A percentile compares a stretch with the other conserved stretches of the same genome.
These are phyloP conservation scores for Rhododendron vialii DNA, from an alignment of 148 eudicot species.

Conservation along the genomic window DNA sequence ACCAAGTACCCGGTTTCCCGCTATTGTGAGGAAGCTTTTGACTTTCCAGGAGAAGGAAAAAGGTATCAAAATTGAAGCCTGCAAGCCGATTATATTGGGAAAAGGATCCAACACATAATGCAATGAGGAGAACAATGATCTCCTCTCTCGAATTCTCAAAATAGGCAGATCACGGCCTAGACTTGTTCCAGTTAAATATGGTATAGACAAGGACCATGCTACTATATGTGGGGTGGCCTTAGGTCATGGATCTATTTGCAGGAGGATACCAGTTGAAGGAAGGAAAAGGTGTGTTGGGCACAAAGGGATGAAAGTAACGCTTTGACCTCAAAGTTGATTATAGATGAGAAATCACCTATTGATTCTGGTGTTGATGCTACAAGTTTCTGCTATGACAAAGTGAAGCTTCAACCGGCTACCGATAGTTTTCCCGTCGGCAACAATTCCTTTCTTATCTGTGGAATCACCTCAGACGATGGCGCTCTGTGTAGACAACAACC, in stretches of 20 bases:
- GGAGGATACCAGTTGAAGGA: conserved; percentile 43
- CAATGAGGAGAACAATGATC: conserved; percentile 13
- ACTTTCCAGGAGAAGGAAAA: no score
- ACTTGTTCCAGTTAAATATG: conserved; percentile 27
- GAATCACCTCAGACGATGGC: no score
- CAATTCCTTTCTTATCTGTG: no score
- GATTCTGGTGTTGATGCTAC: not conserved
- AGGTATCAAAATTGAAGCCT: no score
- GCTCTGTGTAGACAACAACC: conserved; percentile 11
- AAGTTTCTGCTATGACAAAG: not conserved
- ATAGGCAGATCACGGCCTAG: conserved; percentile 57
- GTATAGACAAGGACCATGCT: conserved; percentile 13
- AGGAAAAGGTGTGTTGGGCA: conserved; percentile 63
- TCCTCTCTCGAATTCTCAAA: conserved; percentile 47
- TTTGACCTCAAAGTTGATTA: conserved; percentile 10
- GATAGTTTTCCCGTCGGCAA: not conserved
- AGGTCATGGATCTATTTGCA: conserved; percentile 49
- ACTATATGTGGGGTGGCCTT: conserved; percentile 54
- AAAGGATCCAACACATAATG: no score
- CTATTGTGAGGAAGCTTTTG: no score
- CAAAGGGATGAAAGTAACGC: conserved; percentile 58
- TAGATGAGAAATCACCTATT: not conserved
- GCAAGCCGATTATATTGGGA: no score
- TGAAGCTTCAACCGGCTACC: not conserved
- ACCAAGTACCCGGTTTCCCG: no score